Base-by-base conservation (phyloP, 202 grass and related monocot species). In the Zoysia matrella region DNA sequence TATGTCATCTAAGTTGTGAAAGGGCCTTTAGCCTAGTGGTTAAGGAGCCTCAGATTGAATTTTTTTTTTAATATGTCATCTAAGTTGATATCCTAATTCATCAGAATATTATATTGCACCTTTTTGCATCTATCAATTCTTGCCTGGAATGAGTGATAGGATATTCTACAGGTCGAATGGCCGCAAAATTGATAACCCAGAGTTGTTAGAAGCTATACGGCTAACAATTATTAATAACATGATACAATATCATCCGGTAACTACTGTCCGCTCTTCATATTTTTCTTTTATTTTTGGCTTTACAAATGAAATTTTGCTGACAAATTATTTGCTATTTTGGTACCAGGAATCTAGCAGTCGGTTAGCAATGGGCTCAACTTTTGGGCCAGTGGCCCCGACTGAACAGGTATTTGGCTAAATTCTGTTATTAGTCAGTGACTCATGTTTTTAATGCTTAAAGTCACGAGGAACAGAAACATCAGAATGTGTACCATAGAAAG, bases 221-320 rank as follows among this genome's bases (percentile, higher is more conserved):
- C 76, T 95, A 78, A 99, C 96, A 15, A 96, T 99, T 88, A 99
- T 99, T 81, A 96, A 92, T 77, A 94, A 89, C 75, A 89, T 99
- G 96, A 74, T 99, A 30, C 67, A 96, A 56, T 99, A 96, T 85
- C 96, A 99, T 79, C 96, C 96, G 67, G 96, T 99, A 99, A 75
- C 74, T 82, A 30, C 56, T 61, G 66, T 41, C 60, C 71, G 41
- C 65, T 46, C 11, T 67, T 46, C 2, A n/a, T 10, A 3, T 8
- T 47, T 11, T 66, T 3, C 11, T 44, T 36, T 54, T 51, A 5
- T 50, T 50, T 57, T 58, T 66, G 61, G 72, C 74, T 76, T 69
- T 16, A 6, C 80, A 46, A 67, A 60, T 78, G 44, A 43, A 18
- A 18, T 8, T 58, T 18, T 16, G 7, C 47, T 82, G 50, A 79